Conservation (phyloP, 75 land plant genomes). For the Picea glauca region DNA sequence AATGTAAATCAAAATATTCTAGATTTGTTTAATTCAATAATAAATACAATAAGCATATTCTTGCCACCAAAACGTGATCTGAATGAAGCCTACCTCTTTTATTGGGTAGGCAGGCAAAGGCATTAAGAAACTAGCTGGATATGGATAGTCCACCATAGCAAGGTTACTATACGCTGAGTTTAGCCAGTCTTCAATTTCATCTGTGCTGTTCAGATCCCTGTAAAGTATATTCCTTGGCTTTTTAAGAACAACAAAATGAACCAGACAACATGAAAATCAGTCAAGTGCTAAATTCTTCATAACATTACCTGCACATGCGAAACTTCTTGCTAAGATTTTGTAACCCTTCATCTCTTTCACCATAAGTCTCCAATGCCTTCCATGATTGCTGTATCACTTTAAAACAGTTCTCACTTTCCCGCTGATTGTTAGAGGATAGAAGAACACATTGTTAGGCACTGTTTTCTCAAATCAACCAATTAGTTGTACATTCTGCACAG, state of each 20-base stretch:
- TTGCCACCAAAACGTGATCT: not conserved
- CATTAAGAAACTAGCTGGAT: conserved; percentile 68
- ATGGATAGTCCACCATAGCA: conserved; percentile 94
- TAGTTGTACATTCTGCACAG: not conserved
- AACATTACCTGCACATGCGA: conserved; percentile 55
- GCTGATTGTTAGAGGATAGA: conserved; percentile 29
- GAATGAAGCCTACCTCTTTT: conserved; percentile 48
- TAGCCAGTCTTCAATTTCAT: conserved; percentile 75
- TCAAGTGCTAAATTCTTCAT: conserved; percentile 9
- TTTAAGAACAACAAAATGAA: not conserved
- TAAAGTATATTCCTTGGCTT: not conserved
- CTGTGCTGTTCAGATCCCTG: conserved; percentile 52
- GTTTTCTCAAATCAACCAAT: not conserved
- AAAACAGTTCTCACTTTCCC: conserved; percentile 81
- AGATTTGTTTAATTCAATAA: not conserved
- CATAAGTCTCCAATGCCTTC: conserved; percentile 50
- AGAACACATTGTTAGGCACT: conserved; percentile 11
- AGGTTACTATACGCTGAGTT: conserved; percentile 73
- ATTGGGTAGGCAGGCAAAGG: conserved; percentile 93
- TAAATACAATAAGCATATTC: not conserved
- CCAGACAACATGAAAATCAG: not conserved
- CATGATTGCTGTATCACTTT: conserved; percentile 75
- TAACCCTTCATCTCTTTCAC: conserved; percentile 46
- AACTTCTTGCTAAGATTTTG: conserved; percentile 54
- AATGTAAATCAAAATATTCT: not conserved